Evolutionary conservation across 768 basidiomycete species (phyloP).

Genomic region (Gloeopeniophorella convolvens): DNA sequence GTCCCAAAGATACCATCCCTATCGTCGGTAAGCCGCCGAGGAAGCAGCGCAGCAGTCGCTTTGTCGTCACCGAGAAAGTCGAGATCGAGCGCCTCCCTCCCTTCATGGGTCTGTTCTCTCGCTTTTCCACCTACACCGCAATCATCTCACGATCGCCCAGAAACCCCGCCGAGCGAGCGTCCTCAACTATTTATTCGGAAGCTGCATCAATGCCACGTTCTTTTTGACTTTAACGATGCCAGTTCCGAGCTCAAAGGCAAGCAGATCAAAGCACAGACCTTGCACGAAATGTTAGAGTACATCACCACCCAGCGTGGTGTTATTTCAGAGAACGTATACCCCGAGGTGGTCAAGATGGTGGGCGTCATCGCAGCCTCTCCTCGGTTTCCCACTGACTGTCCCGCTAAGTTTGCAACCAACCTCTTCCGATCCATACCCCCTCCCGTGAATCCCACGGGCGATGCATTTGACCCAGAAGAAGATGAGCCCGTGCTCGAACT

Average conservation of each 20-base stretch:
- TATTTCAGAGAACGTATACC: conserved; percentile 96
- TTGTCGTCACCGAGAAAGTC: conserved; percentile 92
- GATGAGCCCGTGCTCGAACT: conserved; percentile 98
- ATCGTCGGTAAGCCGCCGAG: conserved; percentile 94
- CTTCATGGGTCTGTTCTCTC: conserved; percentile 63
- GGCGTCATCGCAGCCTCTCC: conserved; percentile 30
- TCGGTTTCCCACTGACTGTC: not conserved
- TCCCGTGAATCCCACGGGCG: conserved; percentile 95
- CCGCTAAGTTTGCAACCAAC: conserved; percentile 84
- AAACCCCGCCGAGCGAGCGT: conserved; percentile 83
- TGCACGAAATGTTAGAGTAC: conserved; percentile 98
- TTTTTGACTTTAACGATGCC: conserved; percentile 99
- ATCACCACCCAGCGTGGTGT: conserved; percentile 95
- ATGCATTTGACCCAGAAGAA: conserved; percentile 99
- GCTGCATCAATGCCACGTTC: conserved; percentile 89
- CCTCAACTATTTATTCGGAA: conserved; percentile 91
- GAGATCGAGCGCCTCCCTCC: conserved; percentile 92
- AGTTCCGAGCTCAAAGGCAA: conserved; percentile 94
- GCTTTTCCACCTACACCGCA: conserved; percentile 3
- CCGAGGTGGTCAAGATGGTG: conserved; percentile 98
- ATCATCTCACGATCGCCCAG: conserved; percentile 37
- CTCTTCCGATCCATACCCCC: conserved; percentile 99
- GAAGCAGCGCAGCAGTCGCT: conserved; percentile 95
- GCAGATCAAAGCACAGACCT: conserved; percentile 95
- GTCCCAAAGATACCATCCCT: conserved; percentile 94